Percentiles rank a stretch among this genome's conserved stretches.
These are phyloP conservation scores for Hymenoscyphus fraxineus DNA, from an alignment of 2,329 filamentous ascomycete genomes.

Conservation along the genomic window DNA sequence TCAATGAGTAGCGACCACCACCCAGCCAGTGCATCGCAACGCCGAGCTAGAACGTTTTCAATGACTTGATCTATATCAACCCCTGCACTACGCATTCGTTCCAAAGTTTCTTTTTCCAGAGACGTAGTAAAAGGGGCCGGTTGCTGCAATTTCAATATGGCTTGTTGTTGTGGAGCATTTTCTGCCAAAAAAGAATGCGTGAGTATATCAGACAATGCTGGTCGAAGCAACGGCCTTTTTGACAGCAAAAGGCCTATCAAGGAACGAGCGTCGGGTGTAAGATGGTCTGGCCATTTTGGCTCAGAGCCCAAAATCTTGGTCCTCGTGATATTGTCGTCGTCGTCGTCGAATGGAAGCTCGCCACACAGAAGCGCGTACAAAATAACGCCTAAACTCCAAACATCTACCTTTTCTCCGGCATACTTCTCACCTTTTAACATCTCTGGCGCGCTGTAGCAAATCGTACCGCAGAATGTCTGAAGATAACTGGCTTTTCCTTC, in stretches of 20 bases:
- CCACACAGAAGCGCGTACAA: constrained; percentile 78
- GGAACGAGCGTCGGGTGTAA: constrained; percentile 72
- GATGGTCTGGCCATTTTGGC: constrained; percentile 75
- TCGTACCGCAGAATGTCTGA: constrained; percentile 95
- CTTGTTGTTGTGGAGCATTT: constrained; percentile 81
- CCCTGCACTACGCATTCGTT: constrained; percentile 89
- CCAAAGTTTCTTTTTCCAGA: constrained; percentile 84
- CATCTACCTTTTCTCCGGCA: constrained; percentile 94
- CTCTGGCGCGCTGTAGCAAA: constrained; percentile 96
- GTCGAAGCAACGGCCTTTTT: constrained; percentile 81
- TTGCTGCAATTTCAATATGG: constrained; percentile 78
- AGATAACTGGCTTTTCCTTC: constrained; percentile 91
- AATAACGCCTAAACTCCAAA: constrained; percentile 87
- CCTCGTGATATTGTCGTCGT: constrained; percentile 85
- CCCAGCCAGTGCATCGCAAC: constrained; percentile 84
- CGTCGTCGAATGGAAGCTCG: constrained; percentile 92
- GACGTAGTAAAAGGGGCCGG: constrained; percentile 79
- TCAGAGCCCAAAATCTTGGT: constrained; percentile 80
- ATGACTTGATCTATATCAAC: constrained; percentile 93
- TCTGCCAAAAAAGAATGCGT: constrained; percentile 84
- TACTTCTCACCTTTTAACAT: constrained; percentile 99
- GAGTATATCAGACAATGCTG: constrained; percentile 78
- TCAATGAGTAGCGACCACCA: constrained; percentile 96
- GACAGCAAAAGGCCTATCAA: constrained; percentile 79
- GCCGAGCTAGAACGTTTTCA: constrained; percentile 84